Conservation (phyloP, 371 early-diverging fungal genomes). For the Mucor mucedo region DNA sequence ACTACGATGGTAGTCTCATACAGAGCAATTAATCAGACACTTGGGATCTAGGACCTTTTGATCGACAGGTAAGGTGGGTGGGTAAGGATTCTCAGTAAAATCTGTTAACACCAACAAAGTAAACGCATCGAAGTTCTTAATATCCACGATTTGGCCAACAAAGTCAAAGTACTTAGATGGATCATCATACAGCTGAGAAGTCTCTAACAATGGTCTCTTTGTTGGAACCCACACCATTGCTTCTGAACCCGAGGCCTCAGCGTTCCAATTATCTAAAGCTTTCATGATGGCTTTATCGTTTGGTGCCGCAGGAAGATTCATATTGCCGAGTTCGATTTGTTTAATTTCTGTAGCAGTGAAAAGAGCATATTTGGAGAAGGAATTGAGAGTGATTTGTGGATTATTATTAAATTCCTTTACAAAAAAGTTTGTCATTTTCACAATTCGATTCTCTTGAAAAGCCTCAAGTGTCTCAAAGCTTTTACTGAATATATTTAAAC, state of each 20-base stretch:
- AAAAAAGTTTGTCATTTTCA: background rate
- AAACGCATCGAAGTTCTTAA: background rate
- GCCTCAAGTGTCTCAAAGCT: background rate
- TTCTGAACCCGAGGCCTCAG: background rate
- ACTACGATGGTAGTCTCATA: conserved; percentile 32
- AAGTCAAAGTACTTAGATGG: conserved; percentile 5
- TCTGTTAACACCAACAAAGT: conserved; percentile 26
- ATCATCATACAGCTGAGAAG: background rate
- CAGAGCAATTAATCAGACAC: conserved; percentile 8
- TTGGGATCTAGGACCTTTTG: background rate
- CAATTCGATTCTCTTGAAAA: background rate
- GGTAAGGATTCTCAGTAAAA: conserved; percentile 15
- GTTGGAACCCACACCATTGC: background rate
- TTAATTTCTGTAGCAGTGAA: too few species aligned
- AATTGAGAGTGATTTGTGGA: background rate
- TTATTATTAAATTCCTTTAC: background rate
- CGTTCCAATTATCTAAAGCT: background rate
- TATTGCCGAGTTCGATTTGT: background rate
- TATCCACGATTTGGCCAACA: conserved; percentile 9
- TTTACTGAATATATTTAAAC: background rate
- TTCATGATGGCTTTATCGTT: background rate
- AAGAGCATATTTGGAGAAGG: background rate
- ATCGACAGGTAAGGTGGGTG: background rate
- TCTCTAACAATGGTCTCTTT: background rate
- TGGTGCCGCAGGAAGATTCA: background rate